A percentile compares a stretch with the other conserved stretches of the same genome.
Evolutionary conservation across 1,139 yeast species (phyloP).

Genomic region (Saccharomyces pastorianus): DNA sequence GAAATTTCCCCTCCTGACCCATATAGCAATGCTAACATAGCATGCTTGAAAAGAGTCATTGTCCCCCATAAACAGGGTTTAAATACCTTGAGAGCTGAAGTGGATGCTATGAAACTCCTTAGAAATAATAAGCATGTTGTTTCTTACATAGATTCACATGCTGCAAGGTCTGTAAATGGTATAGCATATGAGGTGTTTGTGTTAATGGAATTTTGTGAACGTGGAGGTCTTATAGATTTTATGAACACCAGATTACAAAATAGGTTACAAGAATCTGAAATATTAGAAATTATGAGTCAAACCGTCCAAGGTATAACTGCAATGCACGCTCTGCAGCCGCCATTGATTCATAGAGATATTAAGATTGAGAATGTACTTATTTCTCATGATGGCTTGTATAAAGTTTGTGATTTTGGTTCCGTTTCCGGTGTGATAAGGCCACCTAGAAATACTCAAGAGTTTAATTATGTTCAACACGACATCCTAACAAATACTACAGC

Average conservation of each 20-base stretch:
- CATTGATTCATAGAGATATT: slow-evolving; percentile 63
- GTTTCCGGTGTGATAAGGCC: slow-evolving; percentile 55
- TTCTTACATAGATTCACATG: slow-evolving; percentile 67
- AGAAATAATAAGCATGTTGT: slow-evolving; percentile 52
- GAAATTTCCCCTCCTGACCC: slow-evolving; percentile 37
- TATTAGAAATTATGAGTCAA: slow-evolving; percentile 59
- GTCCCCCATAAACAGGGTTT: slow-evolving; percentile 64
- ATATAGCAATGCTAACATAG: slow-evolving; percentile 34
- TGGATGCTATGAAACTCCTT: slow-evolving; percentile 64
- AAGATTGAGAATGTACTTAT: slow-evolving; percentile 72
- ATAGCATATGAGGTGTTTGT: slow-evolving; percentile 62
- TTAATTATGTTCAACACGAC: slow-evolving; percentile 54
- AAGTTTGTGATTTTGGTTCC: slow-evolving; percentile 76
- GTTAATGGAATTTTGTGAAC: slow-evolving; percentile 70
- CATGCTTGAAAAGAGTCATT: slow-evolving; percentile 64
- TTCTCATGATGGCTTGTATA: slow-evolving; percentile 47
- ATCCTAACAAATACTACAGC: slow-evolving; percentile 72
- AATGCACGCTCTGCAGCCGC: slow-evolving; percentile 53
- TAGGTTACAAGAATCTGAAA: slow-evolving; percentile 53
- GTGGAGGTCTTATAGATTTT: slow-evolving; percentile 59
- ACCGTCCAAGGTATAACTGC: slow-evolving; percentile 60
- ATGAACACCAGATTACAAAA: slow-evolving; percentile 63
- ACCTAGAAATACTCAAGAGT: slow-evolving; percentile 56
- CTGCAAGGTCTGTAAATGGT: slow-evolving; percentile 45
- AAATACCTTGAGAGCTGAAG: slow-evolving; percentile 61